Conservation (phyloP, 495 filamentous ascomycete genomes). For the Aspergillus bridgeri region DNA sequence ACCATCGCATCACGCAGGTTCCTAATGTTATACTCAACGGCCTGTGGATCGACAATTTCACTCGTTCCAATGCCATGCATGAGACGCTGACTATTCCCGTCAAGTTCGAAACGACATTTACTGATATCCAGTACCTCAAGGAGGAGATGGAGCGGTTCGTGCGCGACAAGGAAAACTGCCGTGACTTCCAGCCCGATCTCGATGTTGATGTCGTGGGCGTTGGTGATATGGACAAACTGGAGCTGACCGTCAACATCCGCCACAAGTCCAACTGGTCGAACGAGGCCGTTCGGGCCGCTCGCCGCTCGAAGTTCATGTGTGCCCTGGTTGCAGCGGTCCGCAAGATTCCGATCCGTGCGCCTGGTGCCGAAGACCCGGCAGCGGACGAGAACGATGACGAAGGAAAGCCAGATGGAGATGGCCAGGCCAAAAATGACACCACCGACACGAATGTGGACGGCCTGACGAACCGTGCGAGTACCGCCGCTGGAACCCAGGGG, state of each 20-base stretch:
- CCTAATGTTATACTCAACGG: conserved; percentile 90
- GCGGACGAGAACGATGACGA: conserved; percentile 11
- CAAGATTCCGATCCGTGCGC: conserved; percentile 73
- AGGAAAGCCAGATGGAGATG: conserved; percentile 8
- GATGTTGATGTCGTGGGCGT: conserved; percentile 73
- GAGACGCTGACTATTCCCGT: conserved; percentile 78
- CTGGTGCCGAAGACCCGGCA: conserved; percentile 14
- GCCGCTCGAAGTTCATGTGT: conserved; percentile 95
- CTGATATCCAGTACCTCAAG: conserved; percentile 79
- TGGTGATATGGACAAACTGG: conserved; percentile 82
- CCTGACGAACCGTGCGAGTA: background rate
- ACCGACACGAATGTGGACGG: conserved; percentile 5
- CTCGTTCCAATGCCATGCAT: conserved; percentile 85
- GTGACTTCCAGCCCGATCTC: conserved; percentile 88
- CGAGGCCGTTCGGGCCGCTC: conserved; percentile 73
- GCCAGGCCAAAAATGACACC: background rate
- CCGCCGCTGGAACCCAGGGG: conserved; percentile 20
- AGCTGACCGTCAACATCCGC: conserved; percentile 75
- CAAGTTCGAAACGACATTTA: conserved; percentile 78
- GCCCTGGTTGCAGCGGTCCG: conserved; percentile 83
- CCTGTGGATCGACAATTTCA: conserved; percentile 90
- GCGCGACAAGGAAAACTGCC: conserved; percentile 75
- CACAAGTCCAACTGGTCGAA: conserved; percentile 98
- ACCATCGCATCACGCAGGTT: conserved; percentile 80
- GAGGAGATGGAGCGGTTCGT: conserved; percentile 82